These are phyloP conservation scores for Trichoderma polysporum DNA, from an alignment of 2,329 filamentous ascomycete species.

Conservation along the genomic window DNA sequence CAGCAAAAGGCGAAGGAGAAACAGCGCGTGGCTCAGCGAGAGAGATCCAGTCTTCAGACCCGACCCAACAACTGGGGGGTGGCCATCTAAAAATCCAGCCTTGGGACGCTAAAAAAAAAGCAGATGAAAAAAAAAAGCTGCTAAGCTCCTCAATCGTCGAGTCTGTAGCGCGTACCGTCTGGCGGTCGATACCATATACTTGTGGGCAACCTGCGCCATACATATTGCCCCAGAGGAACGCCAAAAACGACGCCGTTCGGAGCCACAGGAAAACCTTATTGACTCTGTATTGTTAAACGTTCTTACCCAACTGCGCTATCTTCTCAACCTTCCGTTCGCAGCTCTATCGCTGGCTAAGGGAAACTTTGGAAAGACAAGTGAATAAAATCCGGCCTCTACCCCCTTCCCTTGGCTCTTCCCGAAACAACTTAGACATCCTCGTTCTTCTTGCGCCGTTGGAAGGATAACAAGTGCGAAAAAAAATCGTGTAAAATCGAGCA, in stretches of 20 bases:
- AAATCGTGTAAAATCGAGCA: not conserved
- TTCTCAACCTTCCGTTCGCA: not conserved
- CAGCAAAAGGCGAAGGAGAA: constrained; percentile 5
- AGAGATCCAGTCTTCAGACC: constrained; percentile 9
- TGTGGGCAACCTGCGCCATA: constrained; percentile 7
- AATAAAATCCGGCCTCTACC: not conserved
- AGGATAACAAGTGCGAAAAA: not conserved
- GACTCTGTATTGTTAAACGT: constrained; percentile 13
- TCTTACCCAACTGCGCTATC: not conserved
- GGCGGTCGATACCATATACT: constrained; percentile 7
- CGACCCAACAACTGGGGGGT: constrained; percentile 9
- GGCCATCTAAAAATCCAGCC: constrained; percentile 20
- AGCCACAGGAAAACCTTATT: constrained; percentile 21
- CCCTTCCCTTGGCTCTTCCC: not conserved
- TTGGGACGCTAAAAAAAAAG: constrained; percentile 18
- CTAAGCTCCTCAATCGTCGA: not conserved
- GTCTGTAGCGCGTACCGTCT: not conserved
- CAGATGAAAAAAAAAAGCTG: constrained; percentile 8
- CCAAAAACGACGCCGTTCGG: constrained; percentile 19
- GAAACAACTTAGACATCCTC: not conserved
- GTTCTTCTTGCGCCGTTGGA: not conserved
- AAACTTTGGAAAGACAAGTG: not conserved
- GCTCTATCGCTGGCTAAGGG: not conserved
- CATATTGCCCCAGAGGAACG: constrained; percentile 10
- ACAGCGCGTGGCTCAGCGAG: constrained; percentile 12